Evolutionary conservation across 1,284 basidiomycete genomes (phyloP).

Genomic region (Leucoagaricus sp.): DNA sequence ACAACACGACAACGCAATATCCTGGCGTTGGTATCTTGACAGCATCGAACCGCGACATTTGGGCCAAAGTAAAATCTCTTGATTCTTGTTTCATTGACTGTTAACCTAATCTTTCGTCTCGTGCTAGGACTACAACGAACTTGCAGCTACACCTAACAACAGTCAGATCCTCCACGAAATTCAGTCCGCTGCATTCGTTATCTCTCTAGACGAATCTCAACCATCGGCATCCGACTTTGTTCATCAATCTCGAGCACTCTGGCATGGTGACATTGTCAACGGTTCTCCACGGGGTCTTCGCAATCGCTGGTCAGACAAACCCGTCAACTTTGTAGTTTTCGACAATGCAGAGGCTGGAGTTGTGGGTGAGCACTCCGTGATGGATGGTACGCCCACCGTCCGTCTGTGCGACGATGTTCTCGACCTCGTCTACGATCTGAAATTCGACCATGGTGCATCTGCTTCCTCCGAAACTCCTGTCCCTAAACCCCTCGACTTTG

Average conservation of each 20-base stretch:
- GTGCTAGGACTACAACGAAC: conserved; percentile 61
- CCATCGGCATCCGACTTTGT: conserved; percentile 53
- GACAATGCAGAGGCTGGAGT: conserved; percentile 81
- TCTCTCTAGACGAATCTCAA: conserved; percentile 72
- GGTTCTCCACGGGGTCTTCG: conserved; percentile 54
- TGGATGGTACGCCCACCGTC: conserved; percentile 74
- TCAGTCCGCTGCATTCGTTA: conserved; percentile 80
- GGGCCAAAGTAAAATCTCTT: conserved; percentile 68
- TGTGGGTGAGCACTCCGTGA: conserved; percentile 91
- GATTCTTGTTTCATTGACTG: not conserved
- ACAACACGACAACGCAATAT: conserved; percentile 59
- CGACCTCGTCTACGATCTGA: conserved; percentile 57
- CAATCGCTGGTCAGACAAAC: conserved; percentile 85
- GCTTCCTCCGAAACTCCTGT: conserved; percentile 20
- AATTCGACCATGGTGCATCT: conserved; percentile 54
- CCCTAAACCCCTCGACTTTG: conserved; percentile 60
- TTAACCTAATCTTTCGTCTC: not conserved
- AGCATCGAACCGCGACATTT: conserved; percentile 78
- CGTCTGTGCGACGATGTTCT: conserved; percentile 75
- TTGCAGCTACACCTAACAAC: conserved; percentile 62
- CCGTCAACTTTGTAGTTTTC: conserved; percentile 79
- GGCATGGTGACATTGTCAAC: conserved; percentile 68
- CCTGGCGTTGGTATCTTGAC: conserved; percentile 79
- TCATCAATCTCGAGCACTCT: conserved; percentile 64
- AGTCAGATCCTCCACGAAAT: conserved; percentile 67